Evolutionary conservation across 1,284 basidiomycete genomes (phyloP).

Genomic region (Vanrija pseudolonga): DNA sequence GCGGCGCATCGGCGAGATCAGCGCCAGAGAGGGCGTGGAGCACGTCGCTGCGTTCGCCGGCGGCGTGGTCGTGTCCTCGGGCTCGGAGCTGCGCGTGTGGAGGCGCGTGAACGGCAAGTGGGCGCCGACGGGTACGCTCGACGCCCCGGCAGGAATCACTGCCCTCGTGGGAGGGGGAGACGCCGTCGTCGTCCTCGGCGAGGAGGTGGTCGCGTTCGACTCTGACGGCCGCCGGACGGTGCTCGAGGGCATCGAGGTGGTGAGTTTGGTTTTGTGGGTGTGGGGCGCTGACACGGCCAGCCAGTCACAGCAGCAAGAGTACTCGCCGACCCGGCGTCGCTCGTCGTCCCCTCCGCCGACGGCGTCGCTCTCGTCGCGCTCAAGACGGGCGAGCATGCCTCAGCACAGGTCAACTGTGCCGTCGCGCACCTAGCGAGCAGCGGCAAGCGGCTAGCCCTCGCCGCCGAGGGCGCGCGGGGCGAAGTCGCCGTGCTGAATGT

Average conservation of each 20-base stretch:
- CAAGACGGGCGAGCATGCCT: too few species aligned
- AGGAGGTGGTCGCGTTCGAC: conserved; percentile 1
- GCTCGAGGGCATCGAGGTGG: background rate
- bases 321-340: too few species aligned
- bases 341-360: background rate
- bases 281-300: too few species aligned
- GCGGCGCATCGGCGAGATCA: conserved; percentile 17
- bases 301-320: too few species aligned
- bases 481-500: background rate
- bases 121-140: background rate
- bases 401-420: background rate
- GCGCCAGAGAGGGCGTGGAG: background rate
- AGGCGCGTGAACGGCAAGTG: background rate
- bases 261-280: too few species aligned
- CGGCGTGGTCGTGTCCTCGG: background rate
- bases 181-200: background rate
- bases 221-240: background rate
- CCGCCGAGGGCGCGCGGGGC: background rate
- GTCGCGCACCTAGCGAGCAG: background rate
- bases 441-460: background rate
- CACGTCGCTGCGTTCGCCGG: background rate
- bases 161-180: background rate
- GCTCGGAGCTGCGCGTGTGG: background rate
- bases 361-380: background rate
- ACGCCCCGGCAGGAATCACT: background rate